Conservation (phyloP, 2,329 filamentous ascomycete genomes). For the Beauveria sp. region DNA sequence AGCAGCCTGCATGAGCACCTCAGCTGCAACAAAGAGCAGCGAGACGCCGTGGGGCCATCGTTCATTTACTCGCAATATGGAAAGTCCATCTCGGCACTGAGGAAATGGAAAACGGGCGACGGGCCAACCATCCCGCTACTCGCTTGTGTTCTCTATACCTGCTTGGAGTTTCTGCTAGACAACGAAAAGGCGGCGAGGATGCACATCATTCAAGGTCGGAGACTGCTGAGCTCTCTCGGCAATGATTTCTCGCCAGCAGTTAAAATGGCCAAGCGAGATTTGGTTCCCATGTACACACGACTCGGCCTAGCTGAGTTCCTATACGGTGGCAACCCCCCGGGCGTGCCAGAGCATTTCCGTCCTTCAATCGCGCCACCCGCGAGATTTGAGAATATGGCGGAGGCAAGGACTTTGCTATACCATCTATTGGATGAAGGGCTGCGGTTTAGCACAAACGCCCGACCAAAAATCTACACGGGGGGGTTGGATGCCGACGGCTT, state of each 20-base stretch:
- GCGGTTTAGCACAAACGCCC: slow-evolving; percentile 26
- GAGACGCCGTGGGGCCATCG: slow-evolving; percentile 14
- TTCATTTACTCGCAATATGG: slow-evolving; percentile 35
- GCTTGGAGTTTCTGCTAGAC: slow-evolving; percentile 46
- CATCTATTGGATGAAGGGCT: slow-evolving; percentile 33
- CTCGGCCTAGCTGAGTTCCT: slow-evolving; percentile 34
- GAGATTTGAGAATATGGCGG: slow-evolving; percentile 26
- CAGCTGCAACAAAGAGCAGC: slow-evolving; percentile 11
- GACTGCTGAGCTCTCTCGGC: slow-evolving; percentile 30
- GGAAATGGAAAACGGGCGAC: slow-evolving; percentile 27
- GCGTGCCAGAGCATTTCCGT: slow-evolving; percentile 29
- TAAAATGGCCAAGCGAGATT: slow-evolving; percentile 30
- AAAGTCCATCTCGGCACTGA: slow-evolving; percentile 36
- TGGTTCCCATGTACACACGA: slow-evolving; percentile 37
- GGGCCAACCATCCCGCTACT: slow-evolving; percentile 30
- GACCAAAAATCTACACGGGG: slow-evolving; percentile 20
- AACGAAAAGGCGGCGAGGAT: slow-evolving; percentile 38
- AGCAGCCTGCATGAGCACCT: slow-evolving; percentile 37
- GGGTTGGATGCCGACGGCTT: slow-evolving; percentile 18
- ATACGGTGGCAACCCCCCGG: slow-evolving; percentile 29
- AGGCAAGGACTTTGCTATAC: slow-evolving; percentile 26
- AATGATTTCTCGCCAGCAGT: slow-evolving; percentile 23
- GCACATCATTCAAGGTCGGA: slow-evolving; percentile 36
- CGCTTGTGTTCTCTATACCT: slow-evolving; percentile 43
- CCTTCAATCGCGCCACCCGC: slow-evolving; percentile 23